Conservation (phyloP, 805 yeast species). For the Saturnispora serradocipensis region DNA sequence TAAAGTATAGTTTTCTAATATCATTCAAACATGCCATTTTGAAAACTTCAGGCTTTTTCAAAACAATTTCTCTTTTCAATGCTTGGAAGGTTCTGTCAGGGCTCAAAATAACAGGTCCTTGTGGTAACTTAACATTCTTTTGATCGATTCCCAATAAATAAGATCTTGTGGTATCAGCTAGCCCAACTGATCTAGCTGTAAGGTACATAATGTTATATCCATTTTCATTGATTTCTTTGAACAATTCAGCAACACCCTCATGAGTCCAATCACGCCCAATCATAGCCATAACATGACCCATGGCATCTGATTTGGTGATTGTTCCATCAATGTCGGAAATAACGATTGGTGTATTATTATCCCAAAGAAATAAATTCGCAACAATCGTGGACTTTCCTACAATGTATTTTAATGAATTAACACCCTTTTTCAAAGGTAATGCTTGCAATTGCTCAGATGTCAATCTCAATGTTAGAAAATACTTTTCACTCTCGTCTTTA, state of each 20-base stretch:
- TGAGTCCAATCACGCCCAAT: constrained; percentile 98
- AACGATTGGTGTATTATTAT: constrained; percentile 75
- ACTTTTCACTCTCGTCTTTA: constrained; percentile 26
- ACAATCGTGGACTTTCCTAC: constrained; percentile 74
- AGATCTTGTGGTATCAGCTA: constrained; percentile 83
- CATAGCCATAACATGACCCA: constrained; percentile 91
- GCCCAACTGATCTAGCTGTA: constrained; percentile 93
- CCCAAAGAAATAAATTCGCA: constrained; percentile 78
- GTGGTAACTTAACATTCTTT: constrained; percentile 63
- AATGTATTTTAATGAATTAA: constrained; percentile 66
- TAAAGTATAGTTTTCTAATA: constrained; percentile 56
- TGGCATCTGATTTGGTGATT: constrained; percentile 92
- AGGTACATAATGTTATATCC: constrained; percentile 91
- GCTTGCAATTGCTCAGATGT: constrained; percentile 82
- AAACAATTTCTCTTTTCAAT: constrained; percentile 77
- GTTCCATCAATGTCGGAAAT: constrained; percentile 98
- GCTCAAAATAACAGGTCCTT: constrained; percentile 88
- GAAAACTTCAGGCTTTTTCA: constrained; percentile 96
- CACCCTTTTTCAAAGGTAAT: constrained; percentile 67
- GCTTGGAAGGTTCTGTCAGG: constrained; percentile 98
- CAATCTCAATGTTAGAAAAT: constrained; percentile 79
- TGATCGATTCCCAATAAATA: constrained; percentile 74
- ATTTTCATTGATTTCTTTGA: constrained; percentile 74
- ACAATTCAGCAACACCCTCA: constrained; percentile 85
- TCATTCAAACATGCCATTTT: constrained; percentile 95